Base-by-base conservation (phyloP, 2,329 filamentous ascomycete species). In the Acephala macrosclerotiorum region DNA sequence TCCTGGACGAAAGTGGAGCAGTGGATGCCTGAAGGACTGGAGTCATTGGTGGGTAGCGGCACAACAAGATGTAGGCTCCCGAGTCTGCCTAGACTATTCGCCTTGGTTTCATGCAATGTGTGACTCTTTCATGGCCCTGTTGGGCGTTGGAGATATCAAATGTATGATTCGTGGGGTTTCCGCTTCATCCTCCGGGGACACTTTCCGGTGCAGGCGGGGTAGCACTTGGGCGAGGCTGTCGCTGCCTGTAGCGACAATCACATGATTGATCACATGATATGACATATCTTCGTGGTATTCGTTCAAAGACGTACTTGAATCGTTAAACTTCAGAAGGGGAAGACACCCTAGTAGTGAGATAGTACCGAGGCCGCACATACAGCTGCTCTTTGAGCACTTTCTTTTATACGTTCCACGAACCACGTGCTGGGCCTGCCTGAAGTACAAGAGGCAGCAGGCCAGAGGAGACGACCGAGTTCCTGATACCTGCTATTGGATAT, bases 51-150 rank as follows among this genome's bases (percentile, higher is more conserved):
- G 36, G 9, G 1, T 29, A 55, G 49, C 59, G 58, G 58, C 58
- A n/a, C 45, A 61, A 47, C 18, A 56, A 20, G 6, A 45, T 53
- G 25, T 22, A 56, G 59, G 49, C 49, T 56, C 22, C 59, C 47
- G n/a, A 61, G 59, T 55, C 45, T 61, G 59, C 59, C 59, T 61
- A 56, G 20, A 55, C 18, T n/a, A 56, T 35, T 42, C 47, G 16
- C 33, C 14, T 22, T 42, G 16, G 20, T 40, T 38, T 61, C 47
- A 51, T 26, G 47, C 20, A 29, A 51, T 12, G 25, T 53, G 26
- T 53, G 49, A 53, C 49, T 53, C 11, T 29, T 29, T 53, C 26
- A 53, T 33, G 3, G 29, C 18, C 33, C 25, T 53, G 49, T 53
- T 53, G 49, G 49, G 4, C 25, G 45, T 11, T 33, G 25, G 16